A percentile compares a stretch with the other conserved stretches of the same genome.
Conservation (phyloP, 192 early-diverging fungal genomes). For the Coemansia sp. region DNA sequence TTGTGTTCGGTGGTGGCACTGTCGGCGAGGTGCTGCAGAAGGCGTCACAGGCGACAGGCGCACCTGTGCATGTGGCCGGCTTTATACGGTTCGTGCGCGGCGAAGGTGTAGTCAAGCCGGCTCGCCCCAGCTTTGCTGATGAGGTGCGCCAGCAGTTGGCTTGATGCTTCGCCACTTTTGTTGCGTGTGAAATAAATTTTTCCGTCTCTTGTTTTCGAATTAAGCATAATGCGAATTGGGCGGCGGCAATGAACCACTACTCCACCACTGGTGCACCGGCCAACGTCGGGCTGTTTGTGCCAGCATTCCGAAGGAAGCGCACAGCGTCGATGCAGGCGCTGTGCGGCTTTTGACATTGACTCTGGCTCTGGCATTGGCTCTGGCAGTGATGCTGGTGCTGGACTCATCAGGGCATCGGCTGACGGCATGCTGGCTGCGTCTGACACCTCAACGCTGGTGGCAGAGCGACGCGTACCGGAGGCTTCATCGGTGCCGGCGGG, state of each 20-base stretch:
- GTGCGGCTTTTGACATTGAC: constrained; percentile 37
- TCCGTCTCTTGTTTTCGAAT: not conserved
- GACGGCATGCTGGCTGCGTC: constrained; percentile 29
- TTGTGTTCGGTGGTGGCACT: constrained; percentile 72
- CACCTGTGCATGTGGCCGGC: constrained; percentile 62
- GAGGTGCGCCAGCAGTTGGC: constrained; percentile 66
- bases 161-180: not conserved
- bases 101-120: constrained; percentile 80
- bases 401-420: constrained; percentile 18
- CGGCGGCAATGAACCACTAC: constrained; percentile 10
- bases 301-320: constrained; percentile 27
- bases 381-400: too few species aligned
- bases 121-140: constrained; percentile 71
- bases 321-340: constrained; percentile 49
- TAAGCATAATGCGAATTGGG: constrained; percentile 10
- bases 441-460: constrained; percentile 33
- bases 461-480: constrained; percentile 22
- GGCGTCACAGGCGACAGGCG: constrained; percentile 45
- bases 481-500: constrained; percentile 35
- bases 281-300: constrained; percentile 6
- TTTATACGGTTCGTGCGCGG: constrained; percentile 81
- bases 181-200: constrained; percentile 3
- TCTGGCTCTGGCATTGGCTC: not conserved
- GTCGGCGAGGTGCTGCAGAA: constrained; percentile 62
- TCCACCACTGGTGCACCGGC: constrained; percentile 1